Evolutionary conservation across 768 basidiomycete genomes (phyloP), one percentile per base, ranked within the genome.

Genomic region (Royoungia palumana): DNA sequence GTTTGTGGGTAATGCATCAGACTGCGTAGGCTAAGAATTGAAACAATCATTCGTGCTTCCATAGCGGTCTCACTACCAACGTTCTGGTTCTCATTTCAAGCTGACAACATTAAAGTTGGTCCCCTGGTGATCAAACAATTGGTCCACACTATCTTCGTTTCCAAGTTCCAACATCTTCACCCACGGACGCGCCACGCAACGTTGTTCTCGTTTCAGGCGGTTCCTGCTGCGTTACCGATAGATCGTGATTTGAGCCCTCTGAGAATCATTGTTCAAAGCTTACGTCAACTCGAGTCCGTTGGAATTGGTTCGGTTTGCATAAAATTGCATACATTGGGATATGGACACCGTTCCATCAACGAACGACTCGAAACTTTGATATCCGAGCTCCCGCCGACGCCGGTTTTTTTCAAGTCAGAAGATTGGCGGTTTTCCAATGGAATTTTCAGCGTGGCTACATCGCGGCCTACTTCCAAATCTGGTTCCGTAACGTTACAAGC

Each of bases 361-460:
- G 41, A 5, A n/a, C 35, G 34, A 32, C 35, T 35, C 28, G n/a
- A 40, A 14, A 30, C 16, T 25, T 51, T 44, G 28, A 56, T 39
- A 14, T 30, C 30, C 30, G 11, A 30, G 30, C 4, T 36, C 44
- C 52, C 61, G 46, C 48, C 41, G 44, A 46, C 25, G 25, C 8
- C 25, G 46, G 36, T 32, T 42, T 8, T 42, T 21, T 22, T 35
- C 5, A 28, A 12, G 28, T 28, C 47, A 36, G 59, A 64, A 55
- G 19, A 36, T 14, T 16, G 7, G 16, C 32, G 6, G 16, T 6
- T 37, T 63, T 65, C 63, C 51, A 46, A 61, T 55, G 17, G 60
- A 64, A 61, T 43, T 10, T 56, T 49, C 54, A 37, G 39, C 12
- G 25, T 37, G 41, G 55, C 25, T 41, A 25, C 51, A 55, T 36